Evolutionary conservation across 805 yeast species (phyloP).

Genomic region (Kockiozyma suomiensis): DNA sequence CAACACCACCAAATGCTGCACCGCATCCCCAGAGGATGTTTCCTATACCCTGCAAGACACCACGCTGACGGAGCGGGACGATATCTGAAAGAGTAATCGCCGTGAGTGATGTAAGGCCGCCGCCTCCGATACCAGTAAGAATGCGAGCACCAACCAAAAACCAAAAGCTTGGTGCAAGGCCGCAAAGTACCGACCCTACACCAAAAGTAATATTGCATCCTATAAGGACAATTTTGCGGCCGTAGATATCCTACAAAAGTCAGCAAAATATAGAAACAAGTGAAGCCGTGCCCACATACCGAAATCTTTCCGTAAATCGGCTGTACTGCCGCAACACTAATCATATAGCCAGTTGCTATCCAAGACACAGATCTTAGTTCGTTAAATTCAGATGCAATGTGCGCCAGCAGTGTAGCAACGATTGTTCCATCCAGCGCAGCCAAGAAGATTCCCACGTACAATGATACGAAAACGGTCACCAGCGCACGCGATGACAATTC

Average conservation of each 20-base stretch:
- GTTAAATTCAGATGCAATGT: conserved; percentile 61
- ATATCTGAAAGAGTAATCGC: conserved; percentile 78
- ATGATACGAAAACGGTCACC: conserved; percentile 26
- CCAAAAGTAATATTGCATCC: conserved; percentile 51
- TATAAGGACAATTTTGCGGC: conserved; percentile 48
- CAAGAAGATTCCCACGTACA: conserved; percentile 50
- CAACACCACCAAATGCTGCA: conserved; percentile 65
- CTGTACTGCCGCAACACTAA: conserved; percentile 74
- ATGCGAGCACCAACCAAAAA: conserved; percentile 50
- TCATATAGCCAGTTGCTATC: conserved; percentile 74
- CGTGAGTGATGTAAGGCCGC: conserved; percentile 75
- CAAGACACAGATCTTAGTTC: conserved; percentile 58
- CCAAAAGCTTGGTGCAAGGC: conserved; percentile 38
- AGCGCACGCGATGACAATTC: conserved; percentile 18
- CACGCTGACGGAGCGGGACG: conserved; percentile 69
- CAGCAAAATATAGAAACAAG: background rate
- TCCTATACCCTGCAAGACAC: conserved; percentile 79
- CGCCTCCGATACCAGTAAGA: conserved; percentile 89
- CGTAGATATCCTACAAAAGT: conserved; percentile 51
- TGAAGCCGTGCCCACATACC: conserved; percentile 29
- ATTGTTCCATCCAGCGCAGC: conserved; percentile 57
- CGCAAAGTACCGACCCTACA: conserved; percentile 56
- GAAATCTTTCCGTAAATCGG: conserved; percentile 69
- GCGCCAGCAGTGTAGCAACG: conserved; percentile 55
- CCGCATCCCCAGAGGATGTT: conserved; percentile 80